Evolutionary conservation across 768 basidiomycete species (phyloP), one percentile per base, ranked within the genome.

Genomic region (Boletellus emodensis): DNA sequence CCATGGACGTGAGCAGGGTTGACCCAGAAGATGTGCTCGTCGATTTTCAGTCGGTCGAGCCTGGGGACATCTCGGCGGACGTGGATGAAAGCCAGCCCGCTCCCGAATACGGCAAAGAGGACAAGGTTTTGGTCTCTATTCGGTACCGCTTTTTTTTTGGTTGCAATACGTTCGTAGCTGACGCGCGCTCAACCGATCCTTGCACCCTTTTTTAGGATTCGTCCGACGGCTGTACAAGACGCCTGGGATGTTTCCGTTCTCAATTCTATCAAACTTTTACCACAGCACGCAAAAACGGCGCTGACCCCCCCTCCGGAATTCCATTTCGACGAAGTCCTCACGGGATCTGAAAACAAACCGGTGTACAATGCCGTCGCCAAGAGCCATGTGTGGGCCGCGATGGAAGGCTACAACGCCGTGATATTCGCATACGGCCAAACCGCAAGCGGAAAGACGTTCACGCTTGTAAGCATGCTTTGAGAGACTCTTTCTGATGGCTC

Each of bases 401-500:
- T 98, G 93, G 90, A 92, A 44, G 96, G 96, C 15, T 98, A 83
- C 76, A 97, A 98, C 67, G 82, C 94, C 8, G 90, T 98, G 55
- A 81, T 97, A 37, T 99, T 99, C 60, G 95, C 96, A 0, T 89
- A 90, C 46, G 88, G 89, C 8, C 95, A 98, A 66, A 98, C 96
- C 0, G 85, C 84, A 6, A 81, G 79, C 30, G 86, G 86, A 44
- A 88, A 87, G 70, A 87, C 86, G 0, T 83, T 83, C 58, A 86
- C 84, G 3, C 72, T 84, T 17, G 79, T 79, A 48, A 46, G 75
- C 13, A 36, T 26, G 13, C 22, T 36, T 28, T 15, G 13, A 32
- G 28, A 9, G 14, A 12, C 1, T 0, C 75, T 75, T 63, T 75
- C 74, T 75, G 72, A 20, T 53, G 24, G 30, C 45, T 49, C 6